Conservation (phyloP, 352 stramenopile genomes). For the Phytophthora ramorum region DNA sequence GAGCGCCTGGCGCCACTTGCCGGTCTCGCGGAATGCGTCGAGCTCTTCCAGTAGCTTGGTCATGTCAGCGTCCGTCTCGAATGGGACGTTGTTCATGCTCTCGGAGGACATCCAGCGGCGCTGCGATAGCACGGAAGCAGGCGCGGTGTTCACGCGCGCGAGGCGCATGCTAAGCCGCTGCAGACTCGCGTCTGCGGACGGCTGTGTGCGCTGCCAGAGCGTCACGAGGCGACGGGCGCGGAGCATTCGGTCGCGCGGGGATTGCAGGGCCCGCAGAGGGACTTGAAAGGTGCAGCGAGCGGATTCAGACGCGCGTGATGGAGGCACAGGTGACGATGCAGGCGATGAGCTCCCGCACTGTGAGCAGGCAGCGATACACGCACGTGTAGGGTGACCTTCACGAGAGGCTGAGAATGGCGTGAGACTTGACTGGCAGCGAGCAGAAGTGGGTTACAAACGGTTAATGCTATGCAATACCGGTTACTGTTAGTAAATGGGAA, state of each 20-base stretch:
- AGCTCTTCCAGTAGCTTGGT: slow-evolving; percentile 50
- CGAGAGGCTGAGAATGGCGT: slow-evolving; percentile 16
- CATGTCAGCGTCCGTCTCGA: slow-evolving; percentile 29
- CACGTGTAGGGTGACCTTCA: slow-evolving; percentile 14
- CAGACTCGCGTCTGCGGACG: slow-evolving; percentile 21
- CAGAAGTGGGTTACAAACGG: not conserved
- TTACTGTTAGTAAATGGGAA: too few relatives aligned
- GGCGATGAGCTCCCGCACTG: not conserved
- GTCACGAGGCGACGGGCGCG: slow-evolving; percentile 45
- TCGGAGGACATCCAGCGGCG: slow-evolving; percentile 34
- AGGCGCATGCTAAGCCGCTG: slow-evolving; percentile 22
- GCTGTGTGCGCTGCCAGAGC: slow-evolving; percentile 41
- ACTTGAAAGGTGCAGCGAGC: not conserved
- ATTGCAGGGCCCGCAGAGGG: not conserved
- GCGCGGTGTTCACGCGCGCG: slow-evolving; percentile 9
- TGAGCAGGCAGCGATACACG: slow-evolving; percentile 6
- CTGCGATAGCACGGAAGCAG: slow-evolving; percentile 1
- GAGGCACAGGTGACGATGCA: not conserved
- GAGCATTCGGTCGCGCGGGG: slow-evolving; percentile 24
- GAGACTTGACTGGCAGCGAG: slow-evolving; percentile 24
- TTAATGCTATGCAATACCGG: not conserved
- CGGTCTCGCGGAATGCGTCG: slow-evolving; percentile 55
- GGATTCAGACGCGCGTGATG: slow-evolving; percentile 5
- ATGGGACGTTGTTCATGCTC: slow-evolving; percentile 5
- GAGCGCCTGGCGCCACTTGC: slow-evolving; percentile 79